Base-by-base conservation (phyloP, 2,329 filamentous ascomycete genomes). In the Reticulascus tulasneorum region DNA sequence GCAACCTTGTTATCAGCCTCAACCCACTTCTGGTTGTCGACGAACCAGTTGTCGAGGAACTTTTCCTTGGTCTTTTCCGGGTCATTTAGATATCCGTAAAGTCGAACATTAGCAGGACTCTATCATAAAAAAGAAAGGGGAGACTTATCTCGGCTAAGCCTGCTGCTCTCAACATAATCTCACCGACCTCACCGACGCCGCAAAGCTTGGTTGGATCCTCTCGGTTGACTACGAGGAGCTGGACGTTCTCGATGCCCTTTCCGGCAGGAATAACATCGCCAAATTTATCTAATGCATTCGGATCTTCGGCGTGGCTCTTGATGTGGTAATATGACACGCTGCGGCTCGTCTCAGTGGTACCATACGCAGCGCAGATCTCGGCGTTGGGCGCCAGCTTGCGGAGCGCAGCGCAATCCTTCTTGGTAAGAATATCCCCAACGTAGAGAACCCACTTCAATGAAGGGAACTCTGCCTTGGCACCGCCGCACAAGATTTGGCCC, bases 401-500 rank as follows among this genome's bases (percentile, higher is more conserved):
- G 13, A 97, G 67, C 18, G 75, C 73, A 25, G 72, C 71, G 61
- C 87, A 94, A 51, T 97, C 91, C 54, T 80, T 75, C 55, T 82
- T 94, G 44, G 88, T 94, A 31, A 97, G 62, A 24, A 96, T 71
- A 54, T 97, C 91, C 22, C 91, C 91, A 2, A 97, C 91, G 45
- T 90, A 97, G 69, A 97, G 91, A 15, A 82, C 88, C 38, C 79
- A 72, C 40, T 83, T 73, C 13, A 97, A 69, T 11, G 75, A 71
- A 2, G 87, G 83, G 52, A 95, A 94, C 47, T 85, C 63, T 0
- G 86, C 81, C 4, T 68, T 82, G 20, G 87, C 85, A 47, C 86
- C 88, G 28, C 89, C 90, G 13, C 91, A 82, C 4, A 96, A 67
- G 45, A 97, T 93, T 51, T 96, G 87, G 37, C 90, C 90, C 90